These are phyloP conservation scores for Cladophialophora chaetospira DNA, from an alignment of 2,329 filamentous ascomycete genomes.

Conservation along the genomic window DNA sequence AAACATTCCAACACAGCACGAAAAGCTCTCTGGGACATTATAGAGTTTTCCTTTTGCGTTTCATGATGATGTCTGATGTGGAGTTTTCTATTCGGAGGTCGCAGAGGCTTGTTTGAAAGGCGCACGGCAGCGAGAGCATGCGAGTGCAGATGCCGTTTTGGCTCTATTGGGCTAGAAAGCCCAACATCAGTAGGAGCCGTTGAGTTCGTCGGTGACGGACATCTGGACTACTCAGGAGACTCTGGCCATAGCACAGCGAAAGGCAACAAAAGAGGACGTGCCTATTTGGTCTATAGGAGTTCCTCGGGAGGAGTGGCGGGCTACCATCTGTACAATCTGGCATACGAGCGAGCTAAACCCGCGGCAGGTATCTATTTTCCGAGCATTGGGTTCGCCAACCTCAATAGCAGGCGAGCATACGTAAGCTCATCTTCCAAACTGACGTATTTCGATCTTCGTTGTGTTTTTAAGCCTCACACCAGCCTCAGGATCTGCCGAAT, in stretches of 20 bases:
- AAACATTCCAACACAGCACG: not conserved
- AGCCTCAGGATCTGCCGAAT: not conserved
- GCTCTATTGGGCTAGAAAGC: too few species aligned
- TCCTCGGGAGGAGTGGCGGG: not conserved
- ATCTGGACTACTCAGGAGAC: too few species aligned
- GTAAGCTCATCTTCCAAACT: not conserved
- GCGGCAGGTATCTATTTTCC: not conserved
- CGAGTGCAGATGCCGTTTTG: too few species aligned
- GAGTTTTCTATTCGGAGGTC: not conserved
- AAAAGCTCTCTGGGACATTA: not conserved
- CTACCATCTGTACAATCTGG: not conserved
- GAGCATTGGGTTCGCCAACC: not conserved
- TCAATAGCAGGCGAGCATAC: not conserved
- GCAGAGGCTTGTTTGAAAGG: too few species aligned
- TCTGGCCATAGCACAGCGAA: not conserved
- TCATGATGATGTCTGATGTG: not conserved
- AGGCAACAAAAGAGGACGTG: not conserved
- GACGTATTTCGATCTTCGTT: not conserved
- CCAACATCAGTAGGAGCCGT: too few species aligned
- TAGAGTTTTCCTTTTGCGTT: conserved; percentile 4
- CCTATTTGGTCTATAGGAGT: not conserved
- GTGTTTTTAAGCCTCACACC: not conserved
- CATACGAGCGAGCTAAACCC: not conserved
- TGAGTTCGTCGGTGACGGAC: too few species aligned
- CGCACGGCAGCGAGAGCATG: too few species aligned